Percentiles rank a stretch among this genome's conserved stretches.
Evolutionary conservation across 495 filamentous ascomycete species (phyloP).

Genomic region (Pseudevernia furfuracea): DNA sequence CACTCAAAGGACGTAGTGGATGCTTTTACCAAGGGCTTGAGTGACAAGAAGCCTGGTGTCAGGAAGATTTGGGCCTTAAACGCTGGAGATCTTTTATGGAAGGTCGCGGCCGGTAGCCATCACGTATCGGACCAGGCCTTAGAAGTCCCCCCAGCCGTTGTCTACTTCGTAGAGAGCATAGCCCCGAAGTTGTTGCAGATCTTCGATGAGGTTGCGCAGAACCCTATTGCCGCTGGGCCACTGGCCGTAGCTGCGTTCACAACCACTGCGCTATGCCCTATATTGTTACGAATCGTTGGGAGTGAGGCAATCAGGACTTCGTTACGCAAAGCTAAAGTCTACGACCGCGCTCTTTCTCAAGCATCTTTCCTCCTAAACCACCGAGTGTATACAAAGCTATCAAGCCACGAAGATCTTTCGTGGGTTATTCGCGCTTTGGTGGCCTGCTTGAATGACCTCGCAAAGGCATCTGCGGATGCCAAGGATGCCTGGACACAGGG

Average conservation of each 20-base stretch:
- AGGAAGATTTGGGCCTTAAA: conserved; percentile 75
- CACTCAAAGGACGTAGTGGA: conserved; percentile 52
- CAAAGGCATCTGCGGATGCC: conserved; percentile 32
- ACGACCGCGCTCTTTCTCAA: conserved; percentile 62
- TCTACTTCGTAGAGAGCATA: conserved; percentile 49
- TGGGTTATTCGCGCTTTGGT: conserved; percentile 70
- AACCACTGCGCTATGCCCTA: conserved; percentile 51
- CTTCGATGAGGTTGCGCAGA: conserved; percentile 67
- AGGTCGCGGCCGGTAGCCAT: conserved; percentile 26
- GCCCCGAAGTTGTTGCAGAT: conserved; percentile 60
- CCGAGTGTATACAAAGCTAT: conserved; percentile 72
- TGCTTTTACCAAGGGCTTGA: conserved; percentile 68
- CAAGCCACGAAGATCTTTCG: conserved; percentile 58
- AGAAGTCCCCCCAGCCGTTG: conserved; percentile 27
- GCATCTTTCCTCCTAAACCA: conserved; percentile 55
- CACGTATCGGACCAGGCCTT: background rate
- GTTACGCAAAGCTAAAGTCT: conserved; percentile 52
- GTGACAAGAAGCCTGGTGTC: conserved; percentile 72
- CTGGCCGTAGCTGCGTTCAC: conserved; percentile 67
- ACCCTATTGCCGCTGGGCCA: conserved; percentile 67
- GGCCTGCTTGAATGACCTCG: conserved; percentile 44
- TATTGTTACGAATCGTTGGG: conserved; percentile 24
- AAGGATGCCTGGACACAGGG: conserved; percentile 68
- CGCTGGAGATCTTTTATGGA: conserved; percentile 65
- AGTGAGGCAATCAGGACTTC: conserved; percentile 32